These are phyloP conservation scores for Crassisporium funariophilum DNA, from an alignment of 768 basidiomycete genomes.

Conservation along the genomic window DNA sequence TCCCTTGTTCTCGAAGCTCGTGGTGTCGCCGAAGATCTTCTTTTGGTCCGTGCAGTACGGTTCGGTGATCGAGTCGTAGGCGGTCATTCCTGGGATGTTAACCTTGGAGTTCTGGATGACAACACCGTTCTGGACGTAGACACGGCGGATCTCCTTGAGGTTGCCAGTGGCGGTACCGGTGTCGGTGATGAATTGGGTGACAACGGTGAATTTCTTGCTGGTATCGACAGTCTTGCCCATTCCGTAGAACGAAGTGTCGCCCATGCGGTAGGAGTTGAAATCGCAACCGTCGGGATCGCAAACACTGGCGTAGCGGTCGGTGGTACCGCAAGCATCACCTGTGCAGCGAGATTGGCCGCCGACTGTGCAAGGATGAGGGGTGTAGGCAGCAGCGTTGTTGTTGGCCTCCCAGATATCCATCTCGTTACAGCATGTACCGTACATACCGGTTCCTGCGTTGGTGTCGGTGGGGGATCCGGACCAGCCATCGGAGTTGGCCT, in stretches of 20 bases:
- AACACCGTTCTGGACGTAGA: conserved; percentile 56
- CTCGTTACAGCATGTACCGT: conserved; percentile 32
- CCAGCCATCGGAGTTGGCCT: conserved; percentile 27
- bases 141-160: conserved; percentile 55
- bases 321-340: conserved; percentile 39
- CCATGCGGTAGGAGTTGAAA: conserved; percentile 65
- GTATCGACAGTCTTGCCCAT: conserved; percentile 35
- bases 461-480: conserved; percentile 18
- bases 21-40: conserved; percentile 44
- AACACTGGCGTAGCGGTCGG: conserved; percentile 41
- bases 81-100: conserved; percentile 45
- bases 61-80: conserved; percentile 49
- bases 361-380: conserved; percentile 52
- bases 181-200: conserved; percentile 58
- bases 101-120: conserved; percentile 53
- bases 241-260: conserved; percentile 49
- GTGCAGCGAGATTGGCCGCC: conserved; percentile 42
- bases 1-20: conserved; percentile 42
- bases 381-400: conserved; percentile 49
- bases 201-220: conserved; percentile 48
- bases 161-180: conserved; percentile 46
- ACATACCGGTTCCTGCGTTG: conserved; percentile 26
- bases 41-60: conserved; percentile 48
- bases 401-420: conserved; percentile 68
- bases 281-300: conserved; percentile 64